Conservation (phyloP, 164 flowering plant genomes). For the Cinnamomum chago region DNA sequence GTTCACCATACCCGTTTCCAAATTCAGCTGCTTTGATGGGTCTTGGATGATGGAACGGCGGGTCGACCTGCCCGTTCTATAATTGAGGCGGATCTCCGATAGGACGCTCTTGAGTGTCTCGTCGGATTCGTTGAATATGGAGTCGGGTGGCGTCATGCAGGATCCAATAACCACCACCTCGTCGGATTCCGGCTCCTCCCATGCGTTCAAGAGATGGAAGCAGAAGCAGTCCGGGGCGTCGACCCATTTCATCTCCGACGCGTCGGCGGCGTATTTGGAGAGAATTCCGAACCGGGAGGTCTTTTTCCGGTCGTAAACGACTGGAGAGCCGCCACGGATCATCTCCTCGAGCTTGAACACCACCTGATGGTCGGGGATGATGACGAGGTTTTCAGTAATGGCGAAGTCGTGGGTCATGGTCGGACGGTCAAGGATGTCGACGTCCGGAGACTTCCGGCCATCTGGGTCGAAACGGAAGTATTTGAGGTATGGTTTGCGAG, state of each 20-base stretch:
- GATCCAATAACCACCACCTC: conserved; percentile 86
- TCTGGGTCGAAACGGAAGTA: conserved; percentile 58
- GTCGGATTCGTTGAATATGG: conserved; percentile 83
- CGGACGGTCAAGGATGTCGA: conserved; percentile 58
- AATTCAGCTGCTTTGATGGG: conserved; percentile 43
- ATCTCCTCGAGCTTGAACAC: conserved; percentile 77
- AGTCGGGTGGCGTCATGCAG: conserved; percentile 90
- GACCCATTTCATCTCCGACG: conserved; percentile 48
- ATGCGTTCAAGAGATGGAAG: conserved; percentile 92
- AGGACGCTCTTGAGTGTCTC: conserved; percentile 57
- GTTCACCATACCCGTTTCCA: conserved; percentile 96
- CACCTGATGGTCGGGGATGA: conserved; percentile 83
- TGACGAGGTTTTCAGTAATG: conserved; percentile 68
- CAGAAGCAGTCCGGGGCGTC: conserved; percentile 77
- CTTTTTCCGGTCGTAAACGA: conserved; percentile 64
- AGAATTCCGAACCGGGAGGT: conserved; percentile 65
- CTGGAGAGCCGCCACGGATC: conserved; percentile 80
- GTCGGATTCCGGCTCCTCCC: conserved; percentile 79
- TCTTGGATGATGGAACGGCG: conserved; percentile 37
- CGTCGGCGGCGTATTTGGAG: conserved; percentile 38
- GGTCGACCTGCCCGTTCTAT: conserved; percentile 63
- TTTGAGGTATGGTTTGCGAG: conserved; percentile 72
- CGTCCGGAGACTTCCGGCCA: conserved; percentile 66
- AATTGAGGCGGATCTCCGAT: conserved; percentile 71
- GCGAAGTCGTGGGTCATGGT: conserved; percentile 98